phyloP scores from a whole-genome alignment of 495 filamentous ascomycete species.

The Lentithecium fluviatile region DNA sequence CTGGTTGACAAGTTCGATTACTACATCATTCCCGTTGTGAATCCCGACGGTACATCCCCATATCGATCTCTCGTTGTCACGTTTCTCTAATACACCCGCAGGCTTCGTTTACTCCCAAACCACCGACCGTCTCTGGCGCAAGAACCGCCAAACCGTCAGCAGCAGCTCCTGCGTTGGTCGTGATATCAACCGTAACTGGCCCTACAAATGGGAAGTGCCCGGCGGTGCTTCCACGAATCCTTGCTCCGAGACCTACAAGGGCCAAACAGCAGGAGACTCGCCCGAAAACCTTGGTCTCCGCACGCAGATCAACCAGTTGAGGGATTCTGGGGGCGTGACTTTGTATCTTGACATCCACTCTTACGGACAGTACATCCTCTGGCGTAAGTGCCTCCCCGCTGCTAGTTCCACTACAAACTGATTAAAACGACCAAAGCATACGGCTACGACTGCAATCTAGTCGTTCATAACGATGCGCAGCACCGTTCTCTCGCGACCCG shows the following conservation, averaged over 20 bases:
- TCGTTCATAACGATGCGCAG: slow-evolving; percentile 10
- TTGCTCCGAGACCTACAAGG: slow-evolving; percentile 55
- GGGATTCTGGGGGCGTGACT: slow-evolving; percentile 49
- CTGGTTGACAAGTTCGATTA: slow-evolving; percentile 61
- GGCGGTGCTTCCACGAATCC: slow-evolving; percentile 55
- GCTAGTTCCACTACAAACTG: neutral
- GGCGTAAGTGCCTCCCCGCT: slow-evolving; percentile 31
- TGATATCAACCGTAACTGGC: slow-evolving; percentile 67
- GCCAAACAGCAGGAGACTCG: slow-evolving; percentile 48
- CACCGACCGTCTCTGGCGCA: slow-evolving; percentile 60
- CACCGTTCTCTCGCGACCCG: slow-evolving; percentile 17
- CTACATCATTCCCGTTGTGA: slow-evolving; percentile 61
- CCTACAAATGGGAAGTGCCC: slow-evolving; percentile 50
- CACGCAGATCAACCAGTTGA: slow-evolving; percentile 45
- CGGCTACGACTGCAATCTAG: slow-evolving; percentile 26
- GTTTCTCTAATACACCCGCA: neutral
- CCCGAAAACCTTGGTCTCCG: slow-evolving; percentile 52
- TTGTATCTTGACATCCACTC: slow-evolving; percentile 61
- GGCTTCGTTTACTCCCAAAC: slow-evolving; percentile 62
- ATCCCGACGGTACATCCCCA: slow-evolving; percentile 50
- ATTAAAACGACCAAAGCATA: slow-evolving; percentile 11
- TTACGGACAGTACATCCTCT: slow-evolving; percentile 54
- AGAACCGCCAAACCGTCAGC: slow-evolving; percentile 54
- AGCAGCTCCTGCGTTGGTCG: slow-evolving; percentile 51
- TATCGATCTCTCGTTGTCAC: neutral